Base-by-base conservation (phyloP, 768 basidiomycete genomes). In the Gymnopilus junonius region DNA sequence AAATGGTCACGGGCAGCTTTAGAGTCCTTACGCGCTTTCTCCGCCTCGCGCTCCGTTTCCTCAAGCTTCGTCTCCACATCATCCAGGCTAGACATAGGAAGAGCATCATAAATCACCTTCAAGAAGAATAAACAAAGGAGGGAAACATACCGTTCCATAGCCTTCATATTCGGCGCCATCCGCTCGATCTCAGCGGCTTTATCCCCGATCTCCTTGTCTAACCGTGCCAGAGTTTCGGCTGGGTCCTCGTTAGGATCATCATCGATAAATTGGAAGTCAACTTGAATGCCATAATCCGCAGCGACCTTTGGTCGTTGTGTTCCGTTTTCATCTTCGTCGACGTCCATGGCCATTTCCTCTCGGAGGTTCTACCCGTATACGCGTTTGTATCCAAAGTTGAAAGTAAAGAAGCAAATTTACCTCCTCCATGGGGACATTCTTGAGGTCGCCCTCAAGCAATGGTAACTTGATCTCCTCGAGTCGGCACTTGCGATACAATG, bases 121-220 rank as follows among this genome's bases (percentile, higher is more conserved):
- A n/a, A n/a, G 37, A n/a, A n/a, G n/a, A n/a, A 35, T 27, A 53
- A 8, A 31, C 27, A 42, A 27, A 11, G n/a, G 23, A 15, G 21
- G 61, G 14, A 29, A 1, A 71, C 88, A 20, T 62, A 91, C 91
- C 90, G 82, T 66, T 98, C 95, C 67, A 96, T 92, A 0, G 97
- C 97, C 74, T 99, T 99, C 86, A 98, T 82, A 73, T 99, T 99
- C 11, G 97, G 96, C 1, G 94, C 93, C 90, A 99, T 93, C 55
- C 87, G 85, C 69, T 96, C 94, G 55, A 98, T 95, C 66, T 98
- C 96, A 11, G 81, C 76, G 56, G 80, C 86, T 27, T 95, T 77
- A 69, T 89, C 92, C 8, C 82, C 69, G 40, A 97, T 87, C 32
- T 85, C 81, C 31, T 87, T 83, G 61, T 97, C 94, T 29, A 95